Conservation (phyloP, 106 monocot species). For the Phalaenopsis aphrodite region DNA sequence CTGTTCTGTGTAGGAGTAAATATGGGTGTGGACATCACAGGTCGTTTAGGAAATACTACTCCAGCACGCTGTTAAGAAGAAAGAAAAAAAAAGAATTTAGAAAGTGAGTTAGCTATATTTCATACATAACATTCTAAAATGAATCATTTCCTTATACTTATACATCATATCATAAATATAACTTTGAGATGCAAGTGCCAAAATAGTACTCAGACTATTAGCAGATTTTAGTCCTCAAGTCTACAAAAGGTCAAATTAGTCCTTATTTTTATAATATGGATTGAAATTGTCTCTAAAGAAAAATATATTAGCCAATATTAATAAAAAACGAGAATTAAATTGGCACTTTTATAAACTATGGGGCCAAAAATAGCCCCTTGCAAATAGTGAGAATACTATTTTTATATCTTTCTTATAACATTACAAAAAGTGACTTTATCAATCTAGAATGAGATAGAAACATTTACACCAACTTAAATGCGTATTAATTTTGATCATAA, state of each 20-base stretch:
- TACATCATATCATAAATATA: not conserved
- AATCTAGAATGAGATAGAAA: not conserved
- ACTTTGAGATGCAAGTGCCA: not conserved
- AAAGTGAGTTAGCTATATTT: not conserved
- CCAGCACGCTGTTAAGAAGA: constrained; percentile 34
- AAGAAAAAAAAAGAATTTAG: not conserved
- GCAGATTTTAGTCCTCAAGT: no score
- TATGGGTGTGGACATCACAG: constrained; percentile 64
- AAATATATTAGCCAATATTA: no score
- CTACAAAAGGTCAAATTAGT: no score
- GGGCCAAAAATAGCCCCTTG: no score
- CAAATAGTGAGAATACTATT: no score
- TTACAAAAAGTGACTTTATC: not conserved
- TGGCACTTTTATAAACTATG: no score
- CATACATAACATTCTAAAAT: not conserved
- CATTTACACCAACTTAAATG: not conserved
- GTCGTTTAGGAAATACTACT: constrained; percentile 50
- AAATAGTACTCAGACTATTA: no score
- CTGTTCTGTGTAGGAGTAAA: constrained; percentile 73
- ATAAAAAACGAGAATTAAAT: no score
- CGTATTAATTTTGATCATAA: not conserved
- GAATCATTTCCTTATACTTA: not conserved
- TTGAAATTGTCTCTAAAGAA: no score
- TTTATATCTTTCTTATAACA: no score
- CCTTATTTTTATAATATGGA: no score